phyloP scores from a whole-genome alignment of 2,329 filamentous ascomycete genomes.

The Aspergillus luchuensis region DNA sequence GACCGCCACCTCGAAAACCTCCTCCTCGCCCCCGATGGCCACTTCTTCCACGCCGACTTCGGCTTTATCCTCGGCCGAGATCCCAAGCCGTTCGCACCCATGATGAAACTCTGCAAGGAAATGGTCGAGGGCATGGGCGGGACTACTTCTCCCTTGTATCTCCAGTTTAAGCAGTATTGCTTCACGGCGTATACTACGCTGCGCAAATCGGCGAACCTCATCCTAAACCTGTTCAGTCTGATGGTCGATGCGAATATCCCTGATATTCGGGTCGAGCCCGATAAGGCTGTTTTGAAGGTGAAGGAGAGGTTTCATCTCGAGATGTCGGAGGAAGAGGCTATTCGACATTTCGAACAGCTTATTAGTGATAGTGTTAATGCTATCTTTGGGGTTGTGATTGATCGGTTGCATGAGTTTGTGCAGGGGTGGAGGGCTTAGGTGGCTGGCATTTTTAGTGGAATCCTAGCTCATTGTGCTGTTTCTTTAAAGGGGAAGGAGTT shows the following conservation, averaged over 20 bases:
- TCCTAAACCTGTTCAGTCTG: constrained; percentile 90
- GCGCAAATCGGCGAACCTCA: constrained; percentile 84
- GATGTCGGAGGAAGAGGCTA: constrained; percentile 87
- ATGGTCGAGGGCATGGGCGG: constrained; percentile 99
- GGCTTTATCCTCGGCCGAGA: constrained; percentile 97
- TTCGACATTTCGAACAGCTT: constrained; percentile 80
- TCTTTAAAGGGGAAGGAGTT: too few relatives aligned
- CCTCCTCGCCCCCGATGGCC: constrained; percentile 81
- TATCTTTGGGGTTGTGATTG: constrained; percentile 90
- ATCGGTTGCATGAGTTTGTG: constrained; percentile 89
- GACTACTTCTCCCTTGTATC: constrained; percentile 74
- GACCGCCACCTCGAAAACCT: constrained; percentile 96
- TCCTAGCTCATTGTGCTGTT: too few relatives aligned
- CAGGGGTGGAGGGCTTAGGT: constrained; percentile 78
- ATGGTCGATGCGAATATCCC: constrained; percentile 99
- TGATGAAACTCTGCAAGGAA: constrained; percentile 95
- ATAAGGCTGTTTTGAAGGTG: constrained; percentile 93
- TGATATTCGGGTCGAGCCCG: constrained; percentile 87
- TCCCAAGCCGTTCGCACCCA: constrained; percentile 93
- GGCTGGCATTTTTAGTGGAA: background rate
- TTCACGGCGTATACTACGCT: constrained; percentile 92
- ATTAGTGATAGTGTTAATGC: constrained; percentile 90
- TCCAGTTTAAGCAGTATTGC: constrained; percentile 90
- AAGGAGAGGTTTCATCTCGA: constrained; percentile 92
- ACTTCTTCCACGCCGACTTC: constrained; percentile 98